Conservation (phyloP, 768 basidiomycete species). For the Mycena belliarum region DNA sequence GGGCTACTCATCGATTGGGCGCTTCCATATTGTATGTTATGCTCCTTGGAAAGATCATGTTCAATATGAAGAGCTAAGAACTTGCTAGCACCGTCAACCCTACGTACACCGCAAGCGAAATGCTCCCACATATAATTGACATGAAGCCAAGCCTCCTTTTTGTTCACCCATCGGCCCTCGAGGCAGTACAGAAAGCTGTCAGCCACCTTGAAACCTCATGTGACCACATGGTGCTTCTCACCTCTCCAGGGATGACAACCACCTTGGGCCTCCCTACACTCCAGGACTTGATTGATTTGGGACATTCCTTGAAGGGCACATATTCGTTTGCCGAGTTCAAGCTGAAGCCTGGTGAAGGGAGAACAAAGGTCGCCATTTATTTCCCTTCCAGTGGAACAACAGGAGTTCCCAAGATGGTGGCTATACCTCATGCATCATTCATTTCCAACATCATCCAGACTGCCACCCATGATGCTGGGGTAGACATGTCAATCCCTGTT, state of each 20-base stretch:
- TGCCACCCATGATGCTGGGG: slow-evolving; percentile 19
- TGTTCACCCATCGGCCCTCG: background rate
- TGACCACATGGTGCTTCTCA: background rate
- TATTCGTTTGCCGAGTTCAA: slow-evolving; percentile 39
- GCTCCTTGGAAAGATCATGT: background rate
- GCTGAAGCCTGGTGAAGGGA: slow-evolving; percentile 44
- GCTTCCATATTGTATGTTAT: background rate
- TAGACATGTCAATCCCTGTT: slow-evolving; percentile 31
- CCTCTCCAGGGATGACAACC: background rate
- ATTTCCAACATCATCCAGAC: slow-evolving; percentile 40
- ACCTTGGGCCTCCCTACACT: background rate
- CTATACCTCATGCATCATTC: slow-evolving; percentile 23
- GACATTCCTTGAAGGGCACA: background rate
- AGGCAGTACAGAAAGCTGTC: background rate
- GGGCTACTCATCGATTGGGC: slow-evolving; percentile 10
- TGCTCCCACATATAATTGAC: background rate
- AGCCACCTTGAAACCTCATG: background rate
- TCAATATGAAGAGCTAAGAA: background rate
- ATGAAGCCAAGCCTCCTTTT: slow-evolving; percentile 9
- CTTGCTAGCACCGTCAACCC: slow-evolving; percentile 12
- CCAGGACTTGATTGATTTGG: slow-evolving; percentile 1
- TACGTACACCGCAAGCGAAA: slow-evolving; percentile 1
- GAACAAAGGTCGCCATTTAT: slow-evolving; percentile 48
- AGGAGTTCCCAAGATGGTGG: slow-evolving; percentile 46
- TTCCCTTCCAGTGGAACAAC: slow-evolving; percentile 59